Evolutionary conservation across 2,329 filamentous ascomycete species (phyloP).

Genomic region (Amauroascus verrucosus): DNA sequence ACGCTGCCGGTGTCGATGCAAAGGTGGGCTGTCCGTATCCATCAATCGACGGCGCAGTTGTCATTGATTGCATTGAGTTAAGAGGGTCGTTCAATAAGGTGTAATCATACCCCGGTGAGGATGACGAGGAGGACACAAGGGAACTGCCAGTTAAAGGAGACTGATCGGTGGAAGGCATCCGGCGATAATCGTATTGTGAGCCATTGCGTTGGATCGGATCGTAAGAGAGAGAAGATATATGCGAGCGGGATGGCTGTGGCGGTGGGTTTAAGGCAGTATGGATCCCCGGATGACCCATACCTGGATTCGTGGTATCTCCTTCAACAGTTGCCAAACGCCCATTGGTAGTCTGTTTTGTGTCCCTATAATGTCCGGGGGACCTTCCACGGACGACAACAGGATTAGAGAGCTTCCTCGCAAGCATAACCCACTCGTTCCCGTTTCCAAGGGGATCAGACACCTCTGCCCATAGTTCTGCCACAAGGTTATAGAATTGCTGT

Average conservation of each 20-base stretch:
- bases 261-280: constrained; percentile 23
- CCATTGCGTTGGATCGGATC: constrained; percentile 26
- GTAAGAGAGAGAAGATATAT: constrained; percentile 29
- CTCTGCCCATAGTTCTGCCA: constrained; percentile 72
- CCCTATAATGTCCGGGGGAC: constrained; percentile 70
- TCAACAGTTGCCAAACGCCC: constrained; percentile 58
- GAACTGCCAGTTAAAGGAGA: constrained; percentile 32
- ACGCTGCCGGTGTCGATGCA: constrained; percentile 17
- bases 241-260: constrained; percentile 20
- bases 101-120: constrained; percentile 26
- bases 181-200: constrained; percentile 30
- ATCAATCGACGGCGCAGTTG: constrained; percentile 25
- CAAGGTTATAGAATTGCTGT: constrained; percentile 86
- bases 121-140: constrained; percentile 32
- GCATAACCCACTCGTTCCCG: constrained; percentile 50
- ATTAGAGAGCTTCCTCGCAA: constrained; percentile 62
- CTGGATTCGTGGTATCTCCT: constrained; percentile 44
- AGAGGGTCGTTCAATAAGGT: constrained; percentile 31
- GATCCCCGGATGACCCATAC: constrained; percentile 26
- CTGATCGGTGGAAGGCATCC: constrained; percentile 28
- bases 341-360: constrained; percentile 56
- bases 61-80: constrained; percentile 32
- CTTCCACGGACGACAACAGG: constrained; percentile 81
- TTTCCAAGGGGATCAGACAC: constrained; percentile 40
- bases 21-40: constrained; percentile 28